Percentiles rank a stretch among this genome's conserved stretches.
These are phyloP conservation scores for Strigomonas culicis DNA, from an alignment of 208 protist genomes.

Conservation along the genomic window DNA sequence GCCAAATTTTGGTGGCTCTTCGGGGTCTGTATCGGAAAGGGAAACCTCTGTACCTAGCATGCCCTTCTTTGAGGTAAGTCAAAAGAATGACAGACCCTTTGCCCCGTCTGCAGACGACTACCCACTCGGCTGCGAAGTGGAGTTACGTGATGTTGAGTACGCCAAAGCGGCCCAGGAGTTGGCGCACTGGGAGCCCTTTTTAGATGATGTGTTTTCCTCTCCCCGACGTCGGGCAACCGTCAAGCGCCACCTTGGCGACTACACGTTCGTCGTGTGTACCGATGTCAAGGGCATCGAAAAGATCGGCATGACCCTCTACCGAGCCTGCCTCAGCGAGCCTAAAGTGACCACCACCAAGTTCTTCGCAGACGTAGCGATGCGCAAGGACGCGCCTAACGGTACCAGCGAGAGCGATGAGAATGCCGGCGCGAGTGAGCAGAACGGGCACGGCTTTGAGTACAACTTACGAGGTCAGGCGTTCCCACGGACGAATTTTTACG, in stretches of 20 bases:
- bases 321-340: constrained; percentile 75
- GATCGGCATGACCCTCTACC: constrained; percentile 79
- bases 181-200: constrained; percentile 69
- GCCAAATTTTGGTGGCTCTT: too few species aligned
- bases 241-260: constrained; percentile 69
- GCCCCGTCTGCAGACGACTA: constrained; percentile 76
- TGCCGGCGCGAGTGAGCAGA: neutral
- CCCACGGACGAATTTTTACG: too few species aligned
- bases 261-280: constrained; percentile 76
- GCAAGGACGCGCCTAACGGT: neutral
- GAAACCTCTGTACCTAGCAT: constrained; percentile 41
- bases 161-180: constrained; percentile 61
- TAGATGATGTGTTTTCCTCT: constrained; percentile 66
- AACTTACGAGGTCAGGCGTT: too few species aligned
- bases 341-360: constrained; percentile 77
- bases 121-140: constrained; percentile 79
- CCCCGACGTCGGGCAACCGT: constrained; percentile 62
- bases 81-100: constrained; percentile 59
- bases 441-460: neutral
- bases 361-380: constrained; percentile 23
- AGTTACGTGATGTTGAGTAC: constrained; percentile 68
- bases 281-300: constrained; percentile 47
- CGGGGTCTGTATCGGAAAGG: constrained; percentile 9
- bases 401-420: neutral
- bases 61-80: constrained; percentile 73